Percentiles rank a stretch among this genome's conserved stretches.
Conservation (phyloP, 805 yeast genomes). For the Schwanniomyces pseudopolymorphus region DNA sequence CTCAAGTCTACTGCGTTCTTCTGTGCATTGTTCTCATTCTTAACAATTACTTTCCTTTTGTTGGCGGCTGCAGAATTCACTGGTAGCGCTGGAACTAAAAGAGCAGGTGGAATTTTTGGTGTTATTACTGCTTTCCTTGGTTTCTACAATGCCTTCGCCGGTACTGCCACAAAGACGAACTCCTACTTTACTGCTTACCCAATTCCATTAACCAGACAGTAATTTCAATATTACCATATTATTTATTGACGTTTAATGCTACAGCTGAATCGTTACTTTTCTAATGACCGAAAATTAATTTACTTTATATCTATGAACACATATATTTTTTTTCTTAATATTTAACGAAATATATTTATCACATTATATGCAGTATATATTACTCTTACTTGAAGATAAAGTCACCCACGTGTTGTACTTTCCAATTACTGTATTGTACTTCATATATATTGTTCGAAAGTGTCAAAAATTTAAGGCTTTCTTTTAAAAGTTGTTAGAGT, state of each 20-base stretch:
- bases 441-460: neutral
- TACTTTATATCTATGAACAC: neutral
- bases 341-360: neutral
- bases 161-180: conserved; percentile 34
- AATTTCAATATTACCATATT: neutral
- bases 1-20: conserved; percentile 40
- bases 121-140: conserved; percentile 40
- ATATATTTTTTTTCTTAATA: neutral
- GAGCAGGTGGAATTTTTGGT: conserved; percentile 45
- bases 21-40: conserved; percentile 28
- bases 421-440: neutral
- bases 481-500: neutral
- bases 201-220: conserved; percentile 21
- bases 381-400: neutral
- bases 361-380: neutral
- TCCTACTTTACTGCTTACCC: conserved; percentile 33
- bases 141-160: conserved; percentile 42
- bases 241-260: neutral
- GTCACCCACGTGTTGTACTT: neutral
- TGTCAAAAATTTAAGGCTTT: neutral
- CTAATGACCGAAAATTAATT: neutral
- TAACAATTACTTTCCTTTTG: conserved; percentile 33
- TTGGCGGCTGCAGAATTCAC: conserved; percentile 36
- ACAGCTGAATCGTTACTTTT: neutral
- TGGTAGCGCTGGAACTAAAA: conserved; percentile 22